Percentiles rank a stretch among this genome's conserved stretches.
These are phyloP conservation scores for Pyrenophora teres DNA, from an alignment of 2,329 filamentous ascomycete genomes.

Conservation along the genomic window DNA sequence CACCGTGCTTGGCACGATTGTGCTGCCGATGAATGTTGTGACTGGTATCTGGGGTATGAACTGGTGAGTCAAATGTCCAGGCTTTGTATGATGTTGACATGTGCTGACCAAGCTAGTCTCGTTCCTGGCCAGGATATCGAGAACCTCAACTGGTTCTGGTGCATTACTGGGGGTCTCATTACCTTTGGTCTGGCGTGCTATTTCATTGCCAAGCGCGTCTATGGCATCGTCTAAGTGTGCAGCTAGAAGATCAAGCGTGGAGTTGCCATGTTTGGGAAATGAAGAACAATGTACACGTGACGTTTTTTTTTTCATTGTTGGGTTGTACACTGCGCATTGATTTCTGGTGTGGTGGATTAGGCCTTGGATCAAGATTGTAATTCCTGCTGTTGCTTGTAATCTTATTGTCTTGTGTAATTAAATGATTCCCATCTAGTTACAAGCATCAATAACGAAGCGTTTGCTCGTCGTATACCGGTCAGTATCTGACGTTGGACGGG, in stretches of 20 bases:
- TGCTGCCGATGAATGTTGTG: conserved; percentile 98
- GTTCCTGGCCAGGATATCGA: conserved; percentile 90
- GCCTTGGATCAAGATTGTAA: no score
- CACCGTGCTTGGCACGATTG: conserved; percentile 94
- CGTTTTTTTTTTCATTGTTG: no score
- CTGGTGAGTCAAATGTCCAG: conserved; percentile 26
- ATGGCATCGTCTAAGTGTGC: conserved; percentile 37
- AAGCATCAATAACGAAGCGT: no score
- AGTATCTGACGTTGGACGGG: no score
- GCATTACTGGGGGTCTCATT: conserved; percentile 72
- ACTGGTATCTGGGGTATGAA: conserved; percentile 99
- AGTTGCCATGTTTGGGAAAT: not conserved
- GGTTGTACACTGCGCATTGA: no score
- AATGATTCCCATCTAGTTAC: no score
- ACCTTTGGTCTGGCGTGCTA: conserved; percentile 81
- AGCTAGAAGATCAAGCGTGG: not conserved
- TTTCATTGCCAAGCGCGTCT: conserved; percentile 74
- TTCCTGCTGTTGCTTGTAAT: no score
- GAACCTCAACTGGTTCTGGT: conserved; percentile 60
- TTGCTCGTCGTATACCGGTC: no score
- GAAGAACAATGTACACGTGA: no score
- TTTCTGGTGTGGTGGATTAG: no score
- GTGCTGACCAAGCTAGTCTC: conserved; percentile 52
- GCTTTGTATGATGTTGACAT: not conserved
- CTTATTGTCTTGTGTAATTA: no score